Evolutionary conservation across 371 early-diverging fungal species (phyloP).

Genomic region (Apophysomyces sp.): DNA sequence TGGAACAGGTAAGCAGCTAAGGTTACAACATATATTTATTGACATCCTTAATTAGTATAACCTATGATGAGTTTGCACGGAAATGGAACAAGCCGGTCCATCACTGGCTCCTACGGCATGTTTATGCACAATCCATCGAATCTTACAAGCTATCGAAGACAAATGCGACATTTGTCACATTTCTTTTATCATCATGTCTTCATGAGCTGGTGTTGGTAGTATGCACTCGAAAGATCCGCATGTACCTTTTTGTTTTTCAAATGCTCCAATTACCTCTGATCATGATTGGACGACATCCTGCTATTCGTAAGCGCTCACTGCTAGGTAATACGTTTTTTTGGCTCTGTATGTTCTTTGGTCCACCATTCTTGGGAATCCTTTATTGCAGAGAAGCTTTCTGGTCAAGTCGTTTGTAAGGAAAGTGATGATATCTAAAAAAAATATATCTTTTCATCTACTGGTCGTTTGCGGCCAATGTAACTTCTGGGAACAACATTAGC

Average conservation of each 20-base stretch:
- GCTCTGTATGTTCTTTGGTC: conserved; percentile 81
- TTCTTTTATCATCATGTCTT: conserved; percentile 81
- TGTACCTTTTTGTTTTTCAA: conserved; percentile 86
- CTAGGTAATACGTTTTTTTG: conserved; percentile 86
- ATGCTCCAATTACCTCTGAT: conserved; percentile 95
- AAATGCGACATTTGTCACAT: conserved; percentile 82
- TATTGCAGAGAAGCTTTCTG: conserved; percentile 67
- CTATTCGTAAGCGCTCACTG: conserved; percentile 60
- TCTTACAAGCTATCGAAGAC: conserved; percentile 71
- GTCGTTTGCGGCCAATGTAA: no score
- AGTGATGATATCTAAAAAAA: neutral
- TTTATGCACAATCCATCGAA: conserved; percentile 82
- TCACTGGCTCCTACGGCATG: conserved; percentile 90
- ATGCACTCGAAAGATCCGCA: conserved; percentile 66
- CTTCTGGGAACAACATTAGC: no score
- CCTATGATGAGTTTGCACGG: conserved; percentile 93
- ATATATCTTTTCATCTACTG: no score
- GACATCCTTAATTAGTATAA: conserved; percentile 39
- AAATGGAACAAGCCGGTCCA: conserved; percentile 99
- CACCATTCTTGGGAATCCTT: conserved; percentile 76
- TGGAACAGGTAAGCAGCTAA: conserved; percentile 77
- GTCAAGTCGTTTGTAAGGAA: neutral
- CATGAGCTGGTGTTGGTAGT: conserved; percentile 92
- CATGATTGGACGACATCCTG: conserved; percentile 58
- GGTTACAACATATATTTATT: neutral